phyloP scores from a whole-genome alignment of 139 green algal species.

The Volvox africanus region DNA sequence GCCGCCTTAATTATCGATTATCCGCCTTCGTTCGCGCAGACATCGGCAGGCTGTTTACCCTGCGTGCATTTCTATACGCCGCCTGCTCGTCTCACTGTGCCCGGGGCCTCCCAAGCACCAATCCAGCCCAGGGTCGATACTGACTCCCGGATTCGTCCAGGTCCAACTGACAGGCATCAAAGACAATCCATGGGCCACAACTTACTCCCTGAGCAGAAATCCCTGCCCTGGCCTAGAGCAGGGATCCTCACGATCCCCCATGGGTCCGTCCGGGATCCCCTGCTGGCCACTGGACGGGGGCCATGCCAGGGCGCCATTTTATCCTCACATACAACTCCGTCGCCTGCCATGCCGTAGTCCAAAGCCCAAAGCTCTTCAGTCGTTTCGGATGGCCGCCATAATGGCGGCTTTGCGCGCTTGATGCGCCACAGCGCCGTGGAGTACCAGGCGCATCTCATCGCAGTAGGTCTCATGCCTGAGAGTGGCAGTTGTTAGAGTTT shows the following conservation, averaged over 20 bases:
- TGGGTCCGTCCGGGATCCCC: not conserved
- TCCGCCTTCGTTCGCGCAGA: too few species aligned
- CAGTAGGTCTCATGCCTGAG: slow-evolving; percentile 62
- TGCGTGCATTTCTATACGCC: too few species aligned
- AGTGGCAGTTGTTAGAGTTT: not conserved
- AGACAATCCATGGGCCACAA: not conserved
- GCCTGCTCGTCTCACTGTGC: too few species aligned
- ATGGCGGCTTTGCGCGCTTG: slow-evolving; percentile 48
- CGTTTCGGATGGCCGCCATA: not conserved
- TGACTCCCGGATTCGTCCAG: too few species aligned
- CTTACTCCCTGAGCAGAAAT: not conserved
- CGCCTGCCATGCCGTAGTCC: too few species aligned
- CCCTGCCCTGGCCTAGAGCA: not conserved
- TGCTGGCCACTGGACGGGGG: not conserved
- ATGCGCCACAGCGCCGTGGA: slow-evolving; percentile 51
- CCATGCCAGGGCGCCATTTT: too few species aligned
- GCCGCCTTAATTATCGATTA: too few species aligned
- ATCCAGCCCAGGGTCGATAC: too few species aligned
- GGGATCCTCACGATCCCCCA: too few species aligned
- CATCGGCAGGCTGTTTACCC: too few species aligned
- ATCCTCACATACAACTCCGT: not conserved
- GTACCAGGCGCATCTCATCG: slow-evolving; percentile 61
- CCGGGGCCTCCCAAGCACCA: too few species aligned
- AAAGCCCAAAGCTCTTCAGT: not conserved
- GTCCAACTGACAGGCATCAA: too few species aligned